These are phyloP conservation scores for Malassezia dermatis DNA, from an alignment of 1,284 basidiomycete species.

Conservation along the genomic window DNA sequence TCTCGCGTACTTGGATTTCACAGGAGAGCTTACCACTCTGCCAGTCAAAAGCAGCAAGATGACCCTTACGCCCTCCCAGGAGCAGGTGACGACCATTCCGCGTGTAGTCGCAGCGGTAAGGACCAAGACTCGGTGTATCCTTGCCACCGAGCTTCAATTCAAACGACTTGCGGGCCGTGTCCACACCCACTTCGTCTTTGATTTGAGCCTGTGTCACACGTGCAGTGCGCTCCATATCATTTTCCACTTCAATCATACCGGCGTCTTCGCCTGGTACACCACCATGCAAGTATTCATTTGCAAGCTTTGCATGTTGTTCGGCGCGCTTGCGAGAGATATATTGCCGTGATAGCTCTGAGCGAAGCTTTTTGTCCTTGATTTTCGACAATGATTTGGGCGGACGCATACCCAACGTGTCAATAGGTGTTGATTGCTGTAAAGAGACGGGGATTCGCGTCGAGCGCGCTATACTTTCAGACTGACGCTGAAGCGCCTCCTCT, in stretches of 20 bases:
- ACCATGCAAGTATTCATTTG: slow-evolving; percentile 41
- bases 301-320: slow-evolving; percentile 32
- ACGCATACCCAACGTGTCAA: slow-evolving; percentile 23
- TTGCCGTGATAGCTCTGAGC: slow-evolving; percentile 34
- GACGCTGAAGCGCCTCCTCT: slow-evolving; percentile 31
- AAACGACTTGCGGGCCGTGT: slow-evolving; percentile 63
- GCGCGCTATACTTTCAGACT: slow-evolving; percentile 31
- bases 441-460: slow-evolving; percentile 37
- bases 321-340: slow-evolving; percentile 35
- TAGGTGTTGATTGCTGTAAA: slow-evolving; percentile 30
- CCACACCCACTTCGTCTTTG: slow-evolving; percentile 59
- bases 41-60: slow-evolving; percentile 93
- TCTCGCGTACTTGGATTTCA: slow-evolving; percentile 81
- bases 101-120: slow-evolving; percentile 71
- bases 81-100: slow-evolving; percentile 69
- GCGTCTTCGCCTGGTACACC: slow-evolving; percentile 51
- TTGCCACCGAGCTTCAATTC: slow-evolving; percentile 71
- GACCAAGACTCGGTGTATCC: slow-evolving; percentile 53
- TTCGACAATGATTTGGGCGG: slow-evolving; percentile 33
- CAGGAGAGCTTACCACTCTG: slow-evolving; percentile 73
- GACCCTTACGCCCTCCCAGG: slow-evolving; percentile 60
- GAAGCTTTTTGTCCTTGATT: slow-evolving; percentile 44
- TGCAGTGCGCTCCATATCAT: slow-evolving; percentile 78
- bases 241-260: slow-evolving; percentile 64
- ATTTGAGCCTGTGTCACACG: slow-evolving; percentile 74